Evolutionary conservation across 2,329 filamentous ascomycete species (phyloP), one percentile per base, ranked within the genome.

Genomic region (Neopestalotiopsis rosae): DNA sequence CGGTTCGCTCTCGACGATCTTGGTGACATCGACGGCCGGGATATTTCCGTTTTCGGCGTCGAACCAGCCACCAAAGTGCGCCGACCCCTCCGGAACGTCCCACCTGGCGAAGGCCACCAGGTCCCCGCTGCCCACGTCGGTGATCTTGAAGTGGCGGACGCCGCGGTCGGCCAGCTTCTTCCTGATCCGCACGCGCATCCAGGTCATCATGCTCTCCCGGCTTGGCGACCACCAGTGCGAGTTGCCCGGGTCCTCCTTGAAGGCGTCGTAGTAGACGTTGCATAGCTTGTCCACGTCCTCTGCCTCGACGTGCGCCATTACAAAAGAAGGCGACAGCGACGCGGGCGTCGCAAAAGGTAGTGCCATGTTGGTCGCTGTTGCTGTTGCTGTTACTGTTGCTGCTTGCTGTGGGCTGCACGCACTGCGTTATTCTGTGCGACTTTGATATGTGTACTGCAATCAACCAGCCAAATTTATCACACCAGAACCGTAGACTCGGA

Each of bases 71-170:
- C 75, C 75, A 59, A 78, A 77, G 6, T 34, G 32, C 13, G 38
- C 64, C 66, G 72, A 72, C 0, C 69, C 73, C 65, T 76, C 67
- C 17, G 81, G 81, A 14, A 78, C 76, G 14, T 74, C 73, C 79
- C 79, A 82, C n/a, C 81, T 72, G 2, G 74, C 68, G 40, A 76
- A 81, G 10, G 79, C 78, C 13, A 76, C 77, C 5, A 80, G 66
- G 7, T 75, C 72, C 1, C 75, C 76, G 6, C 70, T 76, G 12
- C 59, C 42, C 1, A 40, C 63, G 65, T 82, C 76, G 40, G 73
- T 71, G 32, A 82, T 69, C 68, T 81, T 80, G 72, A 78, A 81
- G 68, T 76, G 74, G 4, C 75, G 75, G 24, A 76, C 71, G 14
- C 71, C 70, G 7, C 69, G 76, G 32, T 79, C 72, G n/a, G 40